Evolutionary conservation across 176 grass and related monocot species (phyloP).

Genomic region (Oryza coarctata): DNA sequence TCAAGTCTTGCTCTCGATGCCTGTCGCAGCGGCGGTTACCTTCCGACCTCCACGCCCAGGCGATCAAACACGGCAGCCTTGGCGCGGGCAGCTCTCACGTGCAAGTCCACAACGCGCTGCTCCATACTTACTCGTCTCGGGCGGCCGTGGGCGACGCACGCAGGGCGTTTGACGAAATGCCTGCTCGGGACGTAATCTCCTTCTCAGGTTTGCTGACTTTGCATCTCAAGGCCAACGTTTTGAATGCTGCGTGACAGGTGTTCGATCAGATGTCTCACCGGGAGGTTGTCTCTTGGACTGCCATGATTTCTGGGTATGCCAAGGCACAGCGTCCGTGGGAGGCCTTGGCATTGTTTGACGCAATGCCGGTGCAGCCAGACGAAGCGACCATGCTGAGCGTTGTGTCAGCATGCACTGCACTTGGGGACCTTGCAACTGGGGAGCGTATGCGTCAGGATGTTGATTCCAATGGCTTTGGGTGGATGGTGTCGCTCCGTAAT

Average conservation of each 20-base stretch:
- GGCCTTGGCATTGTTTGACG: conserved; percentile 49
- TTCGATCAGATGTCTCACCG: conserved; percentile 50
- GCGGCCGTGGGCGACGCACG: conserved; percentile 11
- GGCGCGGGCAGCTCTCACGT: conserved; percentile 22
- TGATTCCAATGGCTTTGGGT: conserved; percentile 51
- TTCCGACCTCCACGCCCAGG: conserved; percentile 47
- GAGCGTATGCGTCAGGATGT: conserved; percentile 37
- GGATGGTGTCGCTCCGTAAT: conserved; percentile 59
- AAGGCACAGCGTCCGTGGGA: conserved; percentile 34
- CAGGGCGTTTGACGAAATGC: conserved; percentile 54
- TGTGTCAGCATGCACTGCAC: conserved; percentile 52
- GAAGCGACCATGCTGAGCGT: conserved; percentile 64
- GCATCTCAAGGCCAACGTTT: conserved; percentile 37
- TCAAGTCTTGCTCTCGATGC: conserved; percentile 45
- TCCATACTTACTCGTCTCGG: conserved; percentile 46
- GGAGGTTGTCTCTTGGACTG: conserved; percentile 60
- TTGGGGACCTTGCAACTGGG: conserved; percentile 57
- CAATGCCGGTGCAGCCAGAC: conserved; percentile 52
- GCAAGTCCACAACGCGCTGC: conserved; percentile 51
- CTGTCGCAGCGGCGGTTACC: neutral
- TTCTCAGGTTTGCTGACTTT: conserved; percentile 51
- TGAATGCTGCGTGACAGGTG: conserved; percentile 40
- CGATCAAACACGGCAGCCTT: conserved; percentile 52
- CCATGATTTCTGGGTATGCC: conserved; percentile 55
- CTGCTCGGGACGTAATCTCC: conserved; percentile 46